Conservation (phyloP, 2,329 filamentous ascomycete genomes). For the Colletotrichum sp. region DNA sequence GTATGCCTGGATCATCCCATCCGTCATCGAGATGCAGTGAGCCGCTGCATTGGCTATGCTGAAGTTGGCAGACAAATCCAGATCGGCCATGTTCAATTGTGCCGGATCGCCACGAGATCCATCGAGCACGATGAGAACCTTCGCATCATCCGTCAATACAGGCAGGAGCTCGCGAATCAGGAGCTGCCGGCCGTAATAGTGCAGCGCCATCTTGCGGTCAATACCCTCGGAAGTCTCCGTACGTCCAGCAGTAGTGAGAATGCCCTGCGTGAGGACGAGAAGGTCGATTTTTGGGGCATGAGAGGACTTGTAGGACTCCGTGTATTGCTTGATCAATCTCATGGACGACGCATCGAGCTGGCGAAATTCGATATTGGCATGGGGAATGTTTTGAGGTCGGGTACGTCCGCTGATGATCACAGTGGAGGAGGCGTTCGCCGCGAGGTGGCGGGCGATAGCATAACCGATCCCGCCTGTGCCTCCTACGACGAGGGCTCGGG, state of each 20-base stretch:
- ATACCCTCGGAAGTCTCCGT: slow-evolving; percentile 49
- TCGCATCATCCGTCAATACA: slow-evolving; percentile 36
- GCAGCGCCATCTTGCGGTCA: slow-evolving; percentile 49
- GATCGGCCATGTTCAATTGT: slow-evolving; percentile 42
- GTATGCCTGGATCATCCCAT: slow-evolving; percentile 39
- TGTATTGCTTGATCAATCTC: slow-evolving; percentile 37
- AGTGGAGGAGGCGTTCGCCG: slow-evolving; percentile 25
- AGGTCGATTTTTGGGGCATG: slow-evolving; percentile 36
- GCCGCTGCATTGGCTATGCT: slow-evolving; percentile 34
- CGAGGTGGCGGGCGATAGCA: slow-evolving; percentile 38
- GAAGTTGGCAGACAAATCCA: slow-evolving; percentile 41
- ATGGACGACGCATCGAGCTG: slow-evolving; percentile 37
- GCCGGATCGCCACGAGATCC: slow-evolving; percentile 32
- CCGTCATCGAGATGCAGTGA: slow-evolving; percentile 44
- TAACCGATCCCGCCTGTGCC: slow-evolving; percentile 41
- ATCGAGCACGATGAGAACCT: slow-evolving; percentile 44
- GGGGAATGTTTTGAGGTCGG: slow-evolving; percentile 31
- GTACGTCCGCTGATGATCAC: slow-evolving; percentile 38
- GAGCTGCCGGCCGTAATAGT: slow-evolving; percentile 50
- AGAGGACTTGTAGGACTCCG: slow-evolving; percentile 28
- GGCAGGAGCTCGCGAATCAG: slow-evolving; percentile 46
- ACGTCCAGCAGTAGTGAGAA: slow-evolving; percentile 37
- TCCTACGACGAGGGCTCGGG: slow-evolving; percentile 33
- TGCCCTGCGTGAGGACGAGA: slow-evolving; percentile 43
- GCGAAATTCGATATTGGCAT: slow-evolving; percentile 37